These are phyloP conservation scores for Kazachstania taianensis DNA, from an alignment of 805 yeast species.

Conservation along the genomic window DNA sequence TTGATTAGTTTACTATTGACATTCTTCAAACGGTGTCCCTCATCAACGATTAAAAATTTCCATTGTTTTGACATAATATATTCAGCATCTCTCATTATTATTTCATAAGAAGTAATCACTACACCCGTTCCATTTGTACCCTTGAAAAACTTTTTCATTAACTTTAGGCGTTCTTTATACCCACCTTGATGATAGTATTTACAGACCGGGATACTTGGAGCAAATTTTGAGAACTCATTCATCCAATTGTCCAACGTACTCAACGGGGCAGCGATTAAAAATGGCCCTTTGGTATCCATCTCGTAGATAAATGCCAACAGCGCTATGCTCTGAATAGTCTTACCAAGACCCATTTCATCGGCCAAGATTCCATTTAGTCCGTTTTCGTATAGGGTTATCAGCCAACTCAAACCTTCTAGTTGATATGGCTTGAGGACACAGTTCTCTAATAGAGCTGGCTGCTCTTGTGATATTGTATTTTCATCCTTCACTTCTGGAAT, in stretches of 20 bases:
- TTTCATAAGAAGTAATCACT: constrained; percentile 74
- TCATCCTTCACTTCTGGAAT: constrained; percentile 13
- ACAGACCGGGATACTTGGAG: constrained; percentile 56
- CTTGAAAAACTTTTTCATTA: constrained; percentile 35
- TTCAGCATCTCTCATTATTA: constrained; percentile 57
- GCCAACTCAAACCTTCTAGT: constrained; percentile 84
- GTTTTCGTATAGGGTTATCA: constrained; percentile 78
- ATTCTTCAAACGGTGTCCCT: constrained; percentile 89
- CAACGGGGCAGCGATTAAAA: constrained; percentile 67
- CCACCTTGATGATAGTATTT: constrained; percentile 62
- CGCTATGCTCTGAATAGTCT: constrained; percentile 82
- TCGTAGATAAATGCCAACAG: constrained; percentile 67
- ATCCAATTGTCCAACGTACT: constrained; percentile 85
- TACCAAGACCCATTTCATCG: constrained; percentile 97
- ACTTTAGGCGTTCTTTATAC: constrained; percentile 18
- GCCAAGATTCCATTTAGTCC: constrained; percentile 93
- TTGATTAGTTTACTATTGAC: constrained; percentile 65
- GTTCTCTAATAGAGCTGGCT: constrained; percentile 45
- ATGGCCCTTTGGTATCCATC: constrained; percentile 70
- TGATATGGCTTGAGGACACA: constrained; percentile 75
- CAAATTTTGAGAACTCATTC: constrained; percentile 57
- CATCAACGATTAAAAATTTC: constrained; percentile 87
- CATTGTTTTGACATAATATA: constrained; percentile 47
- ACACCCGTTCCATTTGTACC: constrained; percentile 35
- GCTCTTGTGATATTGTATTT: constrained; percentile 28